Evolutionary conservation across 306 rosid species (phyloP), one percentile per base, ranked within the genome.

Genomic region (Boehmeria nivea): DNA sequence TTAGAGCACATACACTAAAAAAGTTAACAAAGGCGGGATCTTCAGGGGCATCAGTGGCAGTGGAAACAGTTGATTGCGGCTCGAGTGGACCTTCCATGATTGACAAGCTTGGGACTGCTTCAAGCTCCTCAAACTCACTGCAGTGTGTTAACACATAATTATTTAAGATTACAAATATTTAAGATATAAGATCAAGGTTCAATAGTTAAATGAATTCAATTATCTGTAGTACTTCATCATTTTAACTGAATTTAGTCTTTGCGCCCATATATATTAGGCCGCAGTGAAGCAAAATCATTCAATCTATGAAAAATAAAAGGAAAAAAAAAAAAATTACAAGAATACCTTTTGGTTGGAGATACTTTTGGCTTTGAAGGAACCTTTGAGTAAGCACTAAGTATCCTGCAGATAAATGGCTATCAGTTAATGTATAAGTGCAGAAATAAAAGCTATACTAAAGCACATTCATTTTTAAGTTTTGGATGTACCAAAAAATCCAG

Each of bases 101-200:
- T 9, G 72, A 72, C 81, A 71, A 43, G 62, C 57, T 9, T 63
- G 95, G 73, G 66, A 64, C 86, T 58, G 77, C 86, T 73, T 76
- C 90, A 51, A 75, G 83, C 59, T 84, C 90, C 77, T 83, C 94
- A 69, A 72, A 78, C 71, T 83, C 95, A 68, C 97, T 90, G 62
- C 8, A 56, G 16, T 23, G 19, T 12, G n/a, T 18, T 1, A 18
- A 22, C 48, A 43, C 14, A 31, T n/a, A 20, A 51, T 5, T 31
- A 18, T 3, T 33, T 18, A 17, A 10, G 23, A 12, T 18, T 54
- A 51, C n/a, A 54, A 33, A 23, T 10, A 11, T 5, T 11, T 10
- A 31, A 2, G 13, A 15, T 23, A 25, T 14, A 50, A 13, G 36
- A 18, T 50, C 13, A 50, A 46, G 23, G 21, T 22, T 46, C 26